Conservation (phyloP, 306 rosid species). For the Vicia sativa region DNA sequence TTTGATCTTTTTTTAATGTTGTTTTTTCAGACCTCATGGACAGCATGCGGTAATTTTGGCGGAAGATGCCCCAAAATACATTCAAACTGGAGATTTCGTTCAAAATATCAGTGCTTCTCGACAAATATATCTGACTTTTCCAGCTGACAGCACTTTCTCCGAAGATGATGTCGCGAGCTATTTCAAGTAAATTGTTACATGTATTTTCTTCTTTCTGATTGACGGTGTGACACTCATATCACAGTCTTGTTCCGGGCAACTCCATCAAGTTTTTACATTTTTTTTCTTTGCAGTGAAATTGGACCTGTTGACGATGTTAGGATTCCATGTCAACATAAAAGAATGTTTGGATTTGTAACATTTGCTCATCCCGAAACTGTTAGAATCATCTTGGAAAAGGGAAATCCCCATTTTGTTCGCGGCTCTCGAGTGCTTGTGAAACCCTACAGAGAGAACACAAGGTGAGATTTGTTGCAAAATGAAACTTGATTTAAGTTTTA, state of each 20-base stretch:
- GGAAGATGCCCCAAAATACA: slow-evolving; percentile 63
- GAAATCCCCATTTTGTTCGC: slow-evolving; percentile 72
- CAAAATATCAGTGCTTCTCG: slow-evolving; percentile 71
- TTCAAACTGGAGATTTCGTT: slow-evolving; percentile 59
- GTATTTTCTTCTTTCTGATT: background rate
- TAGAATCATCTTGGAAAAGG: slow-evolving; percentile 62
- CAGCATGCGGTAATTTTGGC: slow-evolving; percentile 82
- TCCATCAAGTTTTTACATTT: slow-evolving; percentile 3
- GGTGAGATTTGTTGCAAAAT: slow-evolving; percentile 47
- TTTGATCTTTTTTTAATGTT: slow-evolving; percentile 20
- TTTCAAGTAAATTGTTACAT: slow-evolving; percentile 58
- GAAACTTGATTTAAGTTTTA: background rate
- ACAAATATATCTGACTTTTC: slow-evolving; percentile 88
- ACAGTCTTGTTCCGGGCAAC: no score
- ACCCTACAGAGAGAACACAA: slow-evolving; percentile 77
- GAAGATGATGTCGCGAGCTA: slow-evolving; percentile 91
- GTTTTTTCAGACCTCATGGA: slow-evolving; percentile 83
- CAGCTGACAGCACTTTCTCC: slow-evolving; percentile 87
- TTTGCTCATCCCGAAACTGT: slow-evolving; percentile 69
- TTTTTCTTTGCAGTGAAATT: slow-evolving; percentile 51
- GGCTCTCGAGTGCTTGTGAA: slow-evolving; percentile 91
- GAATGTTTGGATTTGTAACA: slow-evolving; percentile 98
- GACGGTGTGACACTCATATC: no score
- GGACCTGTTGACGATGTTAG: slow-evolving; percentile 94
- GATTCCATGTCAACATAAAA: slow-evolving; percentile 77